A percentile compares a stretch with the other conserved stretches of the same genome.
These are phyloP conservation scores for Macrocybe gigantea DNA, from an alignment of 768 basidiomycete species.

Conservation along the genomic window DNA sequence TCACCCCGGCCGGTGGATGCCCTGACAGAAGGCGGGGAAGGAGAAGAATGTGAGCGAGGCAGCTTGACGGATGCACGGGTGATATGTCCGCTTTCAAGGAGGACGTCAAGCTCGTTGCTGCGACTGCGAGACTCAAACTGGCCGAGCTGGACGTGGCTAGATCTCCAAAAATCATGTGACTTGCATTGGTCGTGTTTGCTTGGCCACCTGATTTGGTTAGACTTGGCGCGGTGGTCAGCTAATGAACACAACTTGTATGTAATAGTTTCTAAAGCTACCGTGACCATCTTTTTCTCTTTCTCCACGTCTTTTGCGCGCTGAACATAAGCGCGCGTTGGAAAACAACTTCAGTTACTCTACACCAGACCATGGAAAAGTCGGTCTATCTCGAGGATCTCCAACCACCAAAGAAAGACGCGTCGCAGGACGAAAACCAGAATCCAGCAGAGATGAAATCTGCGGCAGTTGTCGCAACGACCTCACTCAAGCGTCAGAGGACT, in stretches of 20 bases:
- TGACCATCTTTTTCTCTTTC: too few relatives aligned
- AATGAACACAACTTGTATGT: too few relatives aligned
- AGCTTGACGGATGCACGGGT: constrained; percentile 39
- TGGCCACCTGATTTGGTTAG: too few relatives aligned
- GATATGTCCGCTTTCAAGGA: too few relatives aligned
- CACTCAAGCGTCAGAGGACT: constrained; percentile 53
- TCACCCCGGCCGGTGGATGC: constrained; percentile 49
- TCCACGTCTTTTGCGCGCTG: constrained; percentile 4
- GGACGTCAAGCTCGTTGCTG: too few relatives aligned
- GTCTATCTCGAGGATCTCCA: constrained; percentile 46
- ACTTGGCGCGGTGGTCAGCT: too few relatives aligned
- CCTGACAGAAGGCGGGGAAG: constrained; percentile 61
- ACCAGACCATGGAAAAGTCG: constrained; percentile 8
- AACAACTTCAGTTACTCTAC: constrained; percentile 2
- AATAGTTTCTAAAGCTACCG: too few relatives aligned
- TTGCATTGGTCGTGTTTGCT: too few relatives aligned
- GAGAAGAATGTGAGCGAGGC: constrained; percentile 76
- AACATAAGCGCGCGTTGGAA: constrained; percentile 8
- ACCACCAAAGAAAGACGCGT: constrained; percentile 2
- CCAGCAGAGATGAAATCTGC: constrained; percentile 1
- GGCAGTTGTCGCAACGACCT: constrained; percentile 2
- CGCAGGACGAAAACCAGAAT: constrained; percentile 5
- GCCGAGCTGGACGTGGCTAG: too few relatives aligned
- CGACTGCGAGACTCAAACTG: too few relatives aligned
- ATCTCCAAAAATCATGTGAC: too few relatives aligned